Conservation (phyloP, 2,329 filamentous ascomycete genomes). For the Apiospora aurea region DNA sequence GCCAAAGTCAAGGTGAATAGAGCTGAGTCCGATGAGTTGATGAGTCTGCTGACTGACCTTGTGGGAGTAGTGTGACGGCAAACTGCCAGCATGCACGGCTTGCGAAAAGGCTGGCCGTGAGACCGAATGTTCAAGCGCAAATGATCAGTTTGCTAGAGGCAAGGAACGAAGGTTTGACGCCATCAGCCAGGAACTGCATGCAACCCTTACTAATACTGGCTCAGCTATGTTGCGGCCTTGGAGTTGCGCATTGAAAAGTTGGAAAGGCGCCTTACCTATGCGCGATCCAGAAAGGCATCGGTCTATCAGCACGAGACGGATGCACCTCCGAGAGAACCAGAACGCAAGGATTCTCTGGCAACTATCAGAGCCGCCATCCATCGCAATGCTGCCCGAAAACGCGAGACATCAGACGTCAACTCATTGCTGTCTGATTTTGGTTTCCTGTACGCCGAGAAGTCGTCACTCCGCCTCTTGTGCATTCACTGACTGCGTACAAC, state of each 20-base stretch:
- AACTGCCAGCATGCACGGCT: conserved; percentile 91
- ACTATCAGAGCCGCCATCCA: conserved; percentile 68
- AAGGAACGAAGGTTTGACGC: conserved; percentile 81
- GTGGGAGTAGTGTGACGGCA: conserved; percentile 81
- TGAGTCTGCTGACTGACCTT: neutral
- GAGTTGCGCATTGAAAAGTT: conserved; percentile 90
- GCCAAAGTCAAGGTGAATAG: conserved; percentile 84
- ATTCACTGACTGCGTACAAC: conserved; percentile 29
- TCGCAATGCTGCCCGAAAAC: conserved; percentile 67
- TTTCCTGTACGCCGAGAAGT: conserved; percentile 68
- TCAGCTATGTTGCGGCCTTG: conserved; percentile 90
- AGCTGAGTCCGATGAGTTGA: conserved; percentile 9
- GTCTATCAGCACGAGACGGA: conserved; percentile 71
- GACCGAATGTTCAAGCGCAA: conserved; percentile 89
- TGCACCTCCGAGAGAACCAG: conserved; percentile 48
- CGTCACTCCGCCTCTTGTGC: neutral
- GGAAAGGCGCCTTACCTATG: conserved; percentile 77
- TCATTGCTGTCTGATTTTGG: conserved; percentile 94
- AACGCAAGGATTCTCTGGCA: conserved; percentile 70
- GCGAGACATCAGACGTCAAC: conserved; percentile 87
- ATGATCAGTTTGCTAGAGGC: conserved; percentile 93
- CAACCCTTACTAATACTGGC: neutral
- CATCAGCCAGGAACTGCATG: conserved; percentile 10
- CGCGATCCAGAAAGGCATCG: conserved; percentile 74
- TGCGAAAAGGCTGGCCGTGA: conserved; percentile 91